These are phyloP conservation scores for Nectriaceae sp. DNA, from an alignment of 2,329 filamentous ascomycete genomes.

Conservation along the genomic window DNA sequence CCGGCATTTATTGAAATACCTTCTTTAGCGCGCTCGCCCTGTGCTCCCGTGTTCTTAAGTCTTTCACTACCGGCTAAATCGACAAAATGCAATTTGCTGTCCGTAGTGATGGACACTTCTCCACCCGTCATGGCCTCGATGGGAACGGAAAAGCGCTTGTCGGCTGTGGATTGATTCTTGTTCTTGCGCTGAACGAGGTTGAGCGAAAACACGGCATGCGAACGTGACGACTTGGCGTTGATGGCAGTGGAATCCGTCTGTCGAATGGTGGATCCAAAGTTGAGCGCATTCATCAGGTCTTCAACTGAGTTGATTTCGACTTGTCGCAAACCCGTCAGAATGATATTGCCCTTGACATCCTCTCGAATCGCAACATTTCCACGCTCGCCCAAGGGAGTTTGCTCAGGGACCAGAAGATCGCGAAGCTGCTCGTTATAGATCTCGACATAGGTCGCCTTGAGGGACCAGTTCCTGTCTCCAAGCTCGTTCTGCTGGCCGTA, in stretches of 20 bases:
- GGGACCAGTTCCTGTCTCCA: conserved; percentile 78
- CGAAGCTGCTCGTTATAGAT: conserved; percentile 98
- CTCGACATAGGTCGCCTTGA: conserved; percentile 93
- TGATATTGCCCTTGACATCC: conserved; percentile 90
- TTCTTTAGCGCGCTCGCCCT: conserved; percentile 91
- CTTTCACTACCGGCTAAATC: conserved; percentile 96
- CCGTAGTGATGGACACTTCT: conserved; percentile 75
- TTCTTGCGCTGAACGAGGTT: conserved; percentile 86
- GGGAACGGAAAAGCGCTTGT: conserved; percentile 87
- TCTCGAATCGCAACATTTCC: conserved; percentile 87
- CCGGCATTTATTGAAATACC: conserved; percentile 98
- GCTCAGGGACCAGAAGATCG: conserved; percentile 82
- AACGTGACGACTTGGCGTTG: conserved; percentile 96
- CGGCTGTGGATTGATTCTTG: conserved; percentile 55
- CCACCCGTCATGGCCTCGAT: conserved; percentile 72
- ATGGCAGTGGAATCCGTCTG: conserved; percentile 97
- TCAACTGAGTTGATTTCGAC: conserved; percentile 89
- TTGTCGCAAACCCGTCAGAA: conserved; percentile 87
- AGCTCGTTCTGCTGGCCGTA: conserved; percentile 56
- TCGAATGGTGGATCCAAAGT: conserved; percentile 89
- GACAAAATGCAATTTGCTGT: conserved; percentile 98
- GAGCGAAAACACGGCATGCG: conserved; percentile 94
- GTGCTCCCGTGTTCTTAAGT: conserved; percentile 94
- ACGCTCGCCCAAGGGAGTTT: conserved; percentile 69
- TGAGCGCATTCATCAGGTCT: conserved; percentile 84